Percentiles rank a stretch among this genome's conserved stretches.
phyloP scores from a whole-genome alignment of 1,284 basidiomycete genomes.

The Ceratorhiza oryzae-sativae region DNA sequence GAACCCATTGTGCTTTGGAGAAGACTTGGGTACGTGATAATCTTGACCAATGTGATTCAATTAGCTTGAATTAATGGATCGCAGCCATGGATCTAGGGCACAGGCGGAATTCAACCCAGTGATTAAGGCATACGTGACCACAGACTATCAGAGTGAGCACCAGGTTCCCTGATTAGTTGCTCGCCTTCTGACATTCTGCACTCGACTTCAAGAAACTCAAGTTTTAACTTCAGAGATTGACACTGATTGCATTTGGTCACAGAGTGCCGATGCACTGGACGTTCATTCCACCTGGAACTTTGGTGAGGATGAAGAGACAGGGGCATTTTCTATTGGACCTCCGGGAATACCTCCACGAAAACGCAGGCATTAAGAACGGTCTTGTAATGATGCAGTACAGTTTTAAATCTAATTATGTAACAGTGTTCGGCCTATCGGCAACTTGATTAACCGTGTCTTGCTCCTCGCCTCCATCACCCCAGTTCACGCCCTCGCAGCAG shows the following conservation, averaged over 20 bases:
- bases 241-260: neutral
- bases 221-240: neutral
- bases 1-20: conserved; percentile 15
- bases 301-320: neutral
- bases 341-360: neutral
- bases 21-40: neutral
- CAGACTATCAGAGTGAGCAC: conserved; percentile 1
- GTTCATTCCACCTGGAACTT: neutral
- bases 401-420: neutral
- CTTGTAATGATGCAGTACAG: neutral
- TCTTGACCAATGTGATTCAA: neutral
- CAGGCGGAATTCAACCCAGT: neutral
- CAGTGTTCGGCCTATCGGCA: neutral
- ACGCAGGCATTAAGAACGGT: neutral
- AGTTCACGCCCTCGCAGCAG: neutral
- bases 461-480: neutral
- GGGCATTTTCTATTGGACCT: neutral
- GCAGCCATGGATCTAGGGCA: neutral
- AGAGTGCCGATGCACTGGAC: neutral
- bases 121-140: neutral
- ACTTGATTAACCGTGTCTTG: neutral
- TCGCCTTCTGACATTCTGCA: neutral
- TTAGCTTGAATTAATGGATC: neutral
- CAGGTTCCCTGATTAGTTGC: neutral
- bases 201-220: neutral